A percentile compares a stretch with the other conserved stretches of the same genome.
Conservation (phyloP, 805 yeast species). For the Myxozyma monticola region DNA sequence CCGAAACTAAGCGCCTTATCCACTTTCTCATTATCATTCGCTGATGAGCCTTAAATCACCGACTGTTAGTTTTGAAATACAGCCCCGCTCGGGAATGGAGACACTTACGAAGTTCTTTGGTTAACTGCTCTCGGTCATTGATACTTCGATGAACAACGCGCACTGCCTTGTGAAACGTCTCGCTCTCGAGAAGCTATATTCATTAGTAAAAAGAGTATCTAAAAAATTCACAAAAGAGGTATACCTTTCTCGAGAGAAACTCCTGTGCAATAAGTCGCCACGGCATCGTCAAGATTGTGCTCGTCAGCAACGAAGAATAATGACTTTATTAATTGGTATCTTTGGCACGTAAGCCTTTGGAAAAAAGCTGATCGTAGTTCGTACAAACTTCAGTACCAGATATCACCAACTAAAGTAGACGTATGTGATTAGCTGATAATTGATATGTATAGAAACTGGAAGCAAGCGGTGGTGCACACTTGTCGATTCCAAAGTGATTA, state of each 20-base stretch:
- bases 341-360: no score
- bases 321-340: no score
- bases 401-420: no score
- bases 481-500: no score
- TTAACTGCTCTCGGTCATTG: constrained; percentile 8
- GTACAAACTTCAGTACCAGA: no score
- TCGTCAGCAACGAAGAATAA: background rate
- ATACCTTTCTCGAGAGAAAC: constrained; percentile 16
- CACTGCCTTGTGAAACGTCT: constrained; percentile 19
- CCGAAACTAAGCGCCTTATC: constrained; percentile 15
- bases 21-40: constrained; percentile 11
- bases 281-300: constrained; percentile 12
- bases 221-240: background rate
- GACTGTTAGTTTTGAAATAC: background rate
- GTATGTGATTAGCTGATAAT: no score
- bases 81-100: background rate
- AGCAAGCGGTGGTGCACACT: no score
- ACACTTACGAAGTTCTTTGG: constrained; percentile 14
- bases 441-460: no score
- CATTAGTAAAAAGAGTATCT: background rate
- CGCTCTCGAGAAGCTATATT: constrained; percentile 19
- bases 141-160: constrained; percentile 14
- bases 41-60: background rate
- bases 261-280: constrained; percentile 16
- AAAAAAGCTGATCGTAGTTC: no score